These are phyloP conservation scores for Clonostachys rosea DNA, from an alignment of 2,329 filamentous ascomycete species.

Conservation along the genomic window DNA sequence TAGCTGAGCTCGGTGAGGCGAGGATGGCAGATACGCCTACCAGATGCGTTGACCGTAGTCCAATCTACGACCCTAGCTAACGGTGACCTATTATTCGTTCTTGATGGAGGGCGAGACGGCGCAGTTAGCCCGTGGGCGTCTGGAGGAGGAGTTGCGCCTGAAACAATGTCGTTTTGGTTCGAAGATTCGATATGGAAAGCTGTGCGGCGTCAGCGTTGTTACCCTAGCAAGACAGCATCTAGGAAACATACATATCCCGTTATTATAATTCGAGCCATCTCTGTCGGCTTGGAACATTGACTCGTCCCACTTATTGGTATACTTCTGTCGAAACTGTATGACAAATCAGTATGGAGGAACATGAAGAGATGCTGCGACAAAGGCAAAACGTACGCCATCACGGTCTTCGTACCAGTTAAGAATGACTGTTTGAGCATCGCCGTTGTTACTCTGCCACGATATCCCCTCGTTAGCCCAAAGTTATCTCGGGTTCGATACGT, in stretches of 20 bases:
- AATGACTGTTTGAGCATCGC: constrained; percentile 41
- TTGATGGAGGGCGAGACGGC: constrained; percentile 59
- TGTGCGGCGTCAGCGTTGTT: constrained; percentile 11
- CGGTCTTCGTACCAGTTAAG: constrained; percentile 48
- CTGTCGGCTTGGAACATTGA: constrained; percentile 44
- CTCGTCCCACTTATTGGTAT: constrained; percentile 49
- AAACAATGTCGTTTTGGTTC: constrained; percentile 36
- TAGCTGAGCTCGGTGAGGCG: constrained; percentile 10
- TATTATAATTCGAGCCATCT: constrained; percentile 37
- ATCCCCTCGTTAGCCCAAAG: background rate
- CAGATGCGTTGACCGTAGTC: constrained; percentile 32
- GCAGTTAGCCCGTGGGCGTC: constrained; percentile 36
- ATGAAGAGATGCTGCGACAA: constrained; percentile 5
- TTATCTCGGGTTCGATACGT: constrained; percentile 3
- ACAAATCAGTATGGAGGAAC: constrained; percentile 1
- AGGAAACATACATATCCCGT: constrained; percentile 36
- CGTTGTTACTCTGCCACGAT: constrained; percentile 27
- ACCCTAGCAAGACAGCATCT: background rate
- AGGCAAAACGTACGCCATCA: constrained; percentile 16
- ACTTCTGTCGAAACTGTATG: constrained; percentile 38
- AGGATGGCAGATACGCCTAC: constrained; percentile 21
- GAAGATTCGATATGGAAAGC: constrained; percentile 54
- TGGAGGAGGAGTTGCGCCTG: constrained; percentile 33
- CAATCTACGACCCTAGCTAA: constrained; percentile 46
- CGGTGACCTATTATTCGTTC: constrained; percentile 52